Conservation (phyloP, 225 moss, liverwort and hornwort species). For the Marchantia polymorpha region DNA sequence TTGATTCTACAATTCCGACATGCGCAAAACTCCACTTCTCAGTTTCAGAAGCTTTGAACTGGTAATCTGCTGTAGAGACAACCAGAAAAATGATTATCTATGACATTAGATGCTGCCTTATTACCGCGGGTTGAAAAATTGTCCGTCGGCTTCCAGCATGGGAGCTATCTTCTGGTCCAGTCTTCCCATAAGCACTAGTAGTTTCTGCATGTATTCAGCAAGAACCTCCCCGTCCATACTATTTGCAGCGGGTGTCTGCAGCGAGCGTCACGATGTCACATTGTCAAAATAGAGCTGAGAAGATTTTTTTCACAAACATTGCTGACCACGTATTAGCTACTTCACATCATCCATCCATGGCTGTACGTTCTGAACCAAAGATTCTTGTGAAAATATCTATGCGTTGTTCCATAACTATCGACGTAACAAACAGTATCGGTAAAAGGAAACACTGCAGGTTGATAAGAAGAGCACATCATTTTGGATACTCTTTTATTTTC, state of each 20-base stretch:
- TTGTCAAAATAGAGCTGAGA: no score
- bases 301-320: no score
- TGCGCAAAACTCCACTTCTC: not conserved
- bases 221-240: constrained; percentile 66
- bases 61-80: not conserved
- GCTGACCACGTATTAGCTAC: no score
- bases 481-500: no score
- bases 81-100: not conserved
- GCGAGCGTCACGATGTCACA: not conserved
- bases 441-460: no score
- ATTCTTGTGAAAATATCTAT: no score
- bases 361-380: no score
- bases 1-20: not conserved
- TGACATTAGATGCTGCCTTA: not conserved
- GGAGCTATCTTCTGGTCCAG: constrained; percentile 88
- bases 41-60: not conserved
- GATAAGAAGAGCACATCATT: no score
- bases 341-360: no score
- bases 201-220: constrained; percentile 75
- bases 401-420: no score
- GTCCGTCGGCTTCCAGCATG: constrained; percentile 86
- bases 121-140: constrained; percentile 77
- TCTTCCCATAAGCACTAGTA: constrained; percentile 74
- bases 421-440: no score
- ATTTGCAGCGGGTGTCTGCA: constrained; percentile 57